These are phyloP conservation scores for Coccinonectria pachysandricola DNA, from an alignment of 2,329 filamentous ascomycete species.

Conservation along the genomic window DNA sequence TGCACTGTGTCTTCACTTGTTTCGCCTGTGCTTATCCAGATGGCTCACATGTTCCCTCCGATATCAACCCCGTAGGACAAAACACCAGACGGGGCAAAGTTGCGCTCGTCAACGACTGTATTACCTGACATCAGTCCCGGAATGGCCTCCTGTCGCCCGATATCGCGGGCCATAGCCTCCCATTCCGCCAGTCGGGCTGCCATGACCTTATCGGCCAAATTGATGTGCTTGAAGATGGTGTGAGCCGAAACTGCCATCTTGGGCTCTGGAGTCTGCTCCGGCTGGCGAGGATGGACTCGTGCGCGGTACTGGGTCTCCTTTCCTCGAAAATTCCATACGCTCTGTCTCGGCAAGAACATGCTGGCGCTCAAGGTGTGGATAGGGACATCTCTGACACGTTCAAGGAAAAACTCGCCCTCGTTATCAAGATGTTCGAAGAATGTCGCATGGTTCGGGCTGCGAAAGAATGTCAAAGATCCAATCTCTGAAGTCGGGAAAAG, in stretches of 20 bases:
- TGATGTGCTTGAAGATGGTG: constrained; percentile 6
- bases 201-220: constrained; percentile 13
- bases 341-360: constrained; percentile 40
- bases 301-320: constrained; percentile 8
- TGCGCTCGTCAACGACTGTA: constrained; percentile 30
- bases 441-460: constrained; percentile 32
- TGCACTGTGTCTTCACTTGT: too few relatives aligned
- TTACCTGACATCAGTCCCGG: constrained; percentile 26
- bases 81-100: too few relatives aligned
- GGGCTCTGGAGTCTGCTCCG: constrained; percentile 16
- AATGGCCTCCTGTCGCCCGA: constrained; percentile 25
- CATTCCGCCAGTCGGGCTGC: constrained; percentile 24
- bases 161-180: constrained; percentile 27
- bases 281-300: constrained; percentile 11
- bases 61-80: too few relatives aligned
- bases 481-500: constrained; percentile 46
- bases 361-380: constrained; percentile 44
- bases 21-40: too few relatives aligned
- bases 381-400: constrained; percentile 36
- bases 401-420: constrained; percentile 37
- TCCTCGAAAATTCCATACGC: constrained; percentile 41
- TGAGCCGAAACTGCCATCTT: constrained; percentile 12
- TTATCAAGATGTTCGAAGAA: constrained; percentile 41
- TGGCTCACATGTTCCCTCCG: constrained; percentile 7
- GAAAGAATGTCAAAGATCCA: constrained; percentile 40